These are phyloP conservation scores for Trichoderma erinaceum DNA, from an alignment of 495 filamentous ascomycete genomes.

Conservation along the genomic window DNA sequence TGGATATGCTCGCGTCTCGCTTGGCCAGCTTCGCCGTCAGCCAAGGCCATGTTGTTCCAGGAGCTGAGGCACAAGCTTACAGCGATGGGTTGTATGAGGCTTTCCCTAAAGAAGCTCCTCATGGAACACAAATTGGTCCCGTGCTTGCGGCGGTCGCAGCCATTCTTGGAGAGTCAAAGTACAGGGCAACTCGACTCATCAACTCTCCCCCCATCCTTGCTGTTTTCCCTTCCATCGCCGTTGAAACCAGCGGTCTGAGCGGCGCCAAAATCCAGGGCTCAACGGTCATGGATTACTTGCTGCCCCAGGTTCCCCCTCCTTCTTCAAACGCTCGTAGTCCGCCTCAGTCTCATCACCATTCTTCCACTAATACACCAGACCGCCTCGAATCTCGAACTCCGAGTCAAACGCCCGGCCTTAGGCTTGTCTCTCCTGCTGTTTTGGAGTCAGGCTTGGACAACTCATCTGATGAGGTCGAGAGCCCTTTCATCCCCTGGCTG, in stretches of 20 bases:
- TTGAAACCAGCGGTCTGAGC: not conserved
- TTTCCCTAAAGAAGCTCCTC: conserved; percentile 52
- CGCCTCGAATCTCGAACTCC: conserved; percentile 18
- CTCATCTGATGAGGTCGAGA: conserved; percentile 55
- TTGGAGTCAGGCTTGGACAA: not conserved
- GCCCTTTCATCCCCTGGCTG: conserved; percentile 75
- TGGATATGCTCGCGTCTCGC: conserved; percentile 73
- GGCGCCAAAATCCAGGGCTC: not conserved
- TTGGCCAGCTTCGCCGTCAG: conserved; percentile 67
- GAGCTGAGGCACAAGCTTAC: conserved; percentile 39
- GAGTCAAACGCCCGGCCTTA: conserved; percentile 17
- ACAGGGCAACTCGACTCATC: conserved; percentile 68
- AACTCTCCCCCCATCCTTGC: conserved; percentile 70
- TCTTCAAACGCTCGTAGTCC: conserved; percentile 16
- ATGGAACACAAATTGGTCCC: conserved; percentile 53
- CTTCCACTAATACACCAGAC: conserved; percentile 15
- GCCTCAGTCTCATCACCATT: conserved; percentile 12
- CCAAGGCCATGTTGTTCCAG: conserved; percentile 59
- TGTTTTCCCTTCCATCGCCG: conserved; percentile 51
- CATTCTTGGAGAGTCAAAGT: conserved; percentile 74
- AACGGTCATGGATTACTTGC: conserved; percentile 52
- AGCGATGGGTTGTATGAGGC: conserved; percentile 38
- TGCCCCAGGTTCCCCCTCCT: conserved; percentile 41
- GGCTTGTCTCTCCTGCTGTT: not conserved
- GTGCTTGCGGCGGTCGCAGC: conserved; percentile 75